A percentile compares a stretch with the other conserved stretches of the same genome.
Conservation (phyloP, 106 monocot species). For the Allium cepa region DNA sequence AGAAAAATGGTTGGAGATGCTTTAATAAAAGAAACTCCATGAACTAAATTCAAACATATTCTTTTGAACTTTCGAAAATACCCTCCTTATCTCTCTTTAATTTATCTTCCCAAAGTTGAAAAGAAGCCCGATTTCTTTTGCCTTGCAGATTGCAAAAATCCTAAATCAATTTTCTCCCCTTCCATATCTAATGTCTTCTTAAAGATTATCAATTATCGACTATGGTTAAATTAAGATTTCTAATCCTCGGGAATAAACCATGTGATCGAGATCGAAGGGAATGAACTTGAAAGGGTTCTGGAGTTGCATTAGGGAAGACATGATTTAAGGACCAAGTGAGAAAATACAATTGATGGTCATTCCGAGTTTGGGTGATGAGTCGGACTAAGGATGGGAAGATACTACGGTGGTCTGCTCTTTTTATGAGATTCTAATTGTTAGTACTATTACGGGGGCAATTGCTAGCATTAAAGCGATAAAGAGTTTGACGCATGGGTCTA, state of each 20-base stretch:
- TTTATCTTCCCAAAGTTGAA: too few relatives aligned
- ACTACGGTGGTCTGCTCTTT: slow-evolving; percentile 68
- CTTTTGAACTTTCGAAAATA: too few relatives aligned
- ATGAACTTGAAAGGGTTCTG: slow-evolving; percentile 69
- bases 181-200: too few relatives aligned
- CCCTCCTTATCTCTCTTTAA: too few relatives aligned
- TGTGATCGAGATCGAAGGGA: slow-evolving; percentile 67
- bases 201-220: too few relatives aligned
- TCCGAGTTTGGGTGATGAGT: slow-evolving; percentile 83
- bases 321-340: slow-evolving; percentile 84
- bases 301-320: slow-evolving; percentile 96
- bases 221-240: too few relatives aligned
- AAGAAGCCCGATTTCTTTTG: too few relatives aligned
- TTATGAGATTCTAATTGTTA: slow-evolving; percentile 87
- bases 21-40: too few relatives aligned
- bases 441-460: slow-evolving; percentile 78
- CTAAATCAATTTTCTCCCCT: too few relatives aligned
- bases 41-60: too few relatives aligned
- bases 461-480: slow-evolving; percentile 78
- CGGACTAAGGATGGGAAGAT: slow-evolving; percentile 77
- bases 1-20: too few relatives aligned
- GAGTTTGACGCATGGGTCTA: slow-evolving; percentile 55
- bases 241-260: slow-evolving; percentile 66
- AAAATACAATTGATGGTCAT: slow-evolving; percentile 95
- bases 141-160: too few relatives aligned